Percentiles rank a stretch among this genome's conserved stretches.
phyloP scores from a whole-genome alignment of 2,329 filamentous ascomycete genomes.

The Arthrobotrys iridis region DNA sequence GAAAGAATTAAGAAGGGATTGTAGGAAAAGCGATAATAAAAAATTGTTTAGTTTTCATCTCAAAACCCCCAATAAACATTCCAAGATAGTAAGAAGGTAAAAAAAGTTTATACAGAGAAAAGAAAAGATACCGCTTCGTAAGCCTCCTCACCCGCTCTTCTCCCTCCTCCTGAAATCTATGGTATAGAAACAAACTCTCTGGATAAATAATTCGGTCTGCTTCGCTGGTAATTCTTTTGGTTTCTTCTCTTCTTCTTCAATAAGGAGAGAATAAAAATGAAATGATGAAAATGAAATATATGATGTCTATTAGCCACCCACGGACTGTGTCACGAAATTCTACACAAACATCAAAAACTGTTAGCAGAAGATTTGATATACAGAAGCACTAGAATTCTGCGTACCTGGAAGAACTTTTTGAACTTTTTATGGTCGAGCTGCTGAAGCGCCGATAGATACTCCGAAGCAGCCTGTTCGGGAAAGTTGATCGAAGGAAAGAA shows the following conservation, averaged over 20 bases:
- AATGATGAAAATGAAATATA: slow-evolving; percentile 6
- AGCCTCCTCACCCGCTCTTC: neutral
- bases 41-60: neutral
- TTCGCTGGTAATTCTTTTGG: neutral
- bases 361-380: neutral
- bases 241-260: neutral
- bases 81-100: neutral
- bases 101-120: slow-evolving; percentile 28
- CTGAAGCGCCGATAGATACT: slow-evolving; percentile 56
- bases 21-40: too few relatives aligned
- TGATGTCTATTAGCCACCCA: slow-evolving; percentile 29
- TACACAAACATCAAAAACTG: neutral
- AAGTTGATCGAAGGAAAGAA: slow-evolving; percentile 58
- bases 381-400: neutral
- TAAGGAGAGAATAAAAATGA: neutral
- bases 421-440: slow-evolving; percentile 56
- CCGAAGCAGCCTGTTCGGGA: slow-evolving; percentile 55
- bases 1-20: neutral
- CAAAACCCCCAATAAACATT: neutral
- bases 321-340: slow-evolving; percentile 52
- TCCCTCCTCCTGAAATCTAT: too few relatives aligned
- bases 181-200: slow-evolving; percentile 6
- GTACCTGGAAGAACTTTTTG: slow-evolving; percentile 57
- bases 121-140: neutral
- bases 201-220: slow-evolving; percentile 9